Percentiles rank a stretch among this genome's conserved stretches.
These are phyloP conservation scores for Boletellus sp. DNA, from an alignment of 768 basidiomycete species.

Conservation along the genomic window DNA sequence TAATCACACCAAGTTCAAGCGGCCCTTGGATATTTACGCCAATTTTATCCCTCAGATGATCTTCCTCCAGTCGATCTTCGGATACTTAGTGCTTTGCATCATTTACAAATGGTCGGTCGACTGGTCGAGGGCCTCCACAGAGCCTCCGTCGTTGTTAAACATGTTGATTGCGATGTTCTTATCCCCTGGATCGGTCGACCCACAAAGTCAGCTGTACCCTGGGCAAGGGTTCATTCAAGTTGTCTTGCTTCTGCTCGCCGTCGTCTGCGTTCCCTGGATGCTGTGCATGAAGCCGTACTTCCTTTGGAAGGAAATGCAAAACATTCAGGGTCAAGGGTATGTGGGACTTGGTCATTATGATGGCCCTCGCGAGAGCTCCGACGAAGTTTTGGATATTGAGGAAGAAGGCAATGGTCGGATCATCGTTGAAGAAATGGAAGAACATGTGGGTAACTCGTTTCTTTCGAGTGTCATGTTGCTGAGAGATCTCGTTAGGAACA, in stretches of 20 bases:
- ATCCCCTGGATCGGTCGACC: constrained; percentile 75
- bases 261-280: constrained; percentile 93
- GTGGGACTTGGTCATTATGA: constrained; percentile 60
- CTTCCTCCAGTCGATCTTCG: constrained; percentile 97
- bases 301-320: constrained; percentile 84
- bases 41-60: constrained; percentile 98
- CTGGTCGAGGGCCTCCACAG: constrained; percentile 67
- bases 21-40: constrained; percentile 79
- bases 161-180: constrained; percentile 98
- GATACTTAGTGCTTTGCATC: constrained; percentile 91
- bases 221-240: constrained; percentile 87
- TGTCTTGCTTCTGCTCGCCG: constrained; percentile 71
- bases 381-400: constrained; percentile 67
- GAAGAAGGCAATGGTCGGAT: constrained; percentile 77
- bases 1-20: constrained; percentile 93
- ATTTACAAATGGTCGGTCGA: constrained; percentile 96
- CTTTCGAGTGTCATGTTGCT: constrained; percentile 4
- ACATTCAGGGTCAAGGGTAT: constrained; percentile 82
- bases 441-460: constrained; percentile 54
- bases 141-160: constrained; percentile 88
- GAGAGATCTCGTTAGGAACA: constrained; percentile 49
- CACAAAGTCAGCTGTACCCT: constrained; percentile 68
- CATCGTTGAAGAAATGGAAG: constrained; percentile 68
- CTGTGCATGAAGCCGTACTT: constrained; percentile 90
- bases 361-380: constrained; percentile 51